Conservation (phyloP, 345 rosid species). For the Hibiscus tridactylites region DNA sequence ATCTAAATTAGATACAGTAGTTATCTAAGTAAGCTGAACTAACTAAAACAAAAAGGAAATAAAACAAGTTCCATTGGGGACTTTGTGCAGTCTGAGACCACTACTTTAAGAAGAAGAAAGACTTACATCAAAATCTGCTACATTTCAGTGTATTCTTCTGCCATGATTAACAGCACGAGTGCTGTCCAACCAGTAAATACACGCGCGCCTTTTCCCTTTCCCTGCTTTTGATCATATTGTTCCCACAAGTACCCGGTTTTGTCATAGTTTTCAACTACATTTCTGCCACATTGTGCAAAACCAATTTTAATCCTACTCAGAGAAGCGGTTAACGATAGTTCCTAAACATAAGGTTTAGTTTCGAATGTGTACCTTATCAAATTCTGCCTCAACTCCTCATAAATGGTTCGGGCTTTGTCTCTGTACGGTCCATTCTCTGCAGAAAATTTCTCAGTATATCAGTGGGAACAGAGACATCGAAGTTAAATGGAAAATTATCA, state of each 20-base stretch:
- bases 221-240: slow-evolving; percentile 72
- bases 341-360: background rate
- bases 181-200: slow-evolving; percentile 86
- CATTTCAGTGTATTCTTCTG: slow-evolving; percentile 41
- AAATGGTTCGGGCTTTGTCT: slow-evolving; percentile 49
- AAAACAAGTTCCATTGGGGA: background rate
- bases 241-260: slow-evolving; percentile 85
- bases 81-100: background rate
- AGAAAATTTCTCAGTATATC: slow-evolving; percentile 10
- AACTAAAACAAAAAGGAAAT: background rate
- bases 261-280: slow-evolving; percentile 63
- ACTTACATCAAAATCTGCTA: background rate
- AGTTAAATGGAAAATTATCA: background rate
- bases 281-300: slow-evolving; percentile 37
- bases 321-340: background rate
- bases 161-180: slow-evolving; percentile 66
- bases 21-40: background rate
- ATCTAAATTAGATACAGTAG: background rate
- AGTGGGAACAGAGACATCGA: background rate
- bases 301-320: slow-evolving; percentile 1
- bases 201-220: slow-evolving; percentile 69
- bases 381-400: slow-evolving; percentile 56
- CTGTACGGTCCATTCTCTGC: slow-evolving; percentile 73
- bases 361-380: slow-evolving; percentile 47
- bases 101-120: background rate